A percentile compares a stretch with the other conserved stretches of the same genome.
Conservation (phyloP, 129 eudicot species). For the Pseudognaphalium luteoalbum region DNA sequence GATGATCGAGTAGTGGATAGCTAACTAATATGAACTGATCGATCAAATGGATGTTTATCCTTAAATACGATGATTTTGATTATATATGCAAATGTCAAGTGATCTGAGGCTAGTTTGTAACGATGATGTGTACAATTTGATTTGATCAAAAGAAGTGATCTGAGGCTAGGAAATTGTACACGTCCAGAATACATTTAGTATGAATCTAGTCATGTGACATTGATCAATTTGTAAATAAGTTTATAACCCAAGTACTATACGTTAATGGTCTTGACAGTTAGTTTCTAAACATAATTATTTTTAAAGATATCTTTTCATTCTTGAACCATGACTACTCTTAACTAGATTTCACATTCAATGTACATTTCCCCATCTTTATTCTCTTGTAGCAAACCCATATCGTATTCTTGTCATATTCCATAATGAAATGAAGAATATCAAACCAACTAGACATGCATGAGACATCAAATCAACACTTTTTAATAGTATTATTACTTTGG, state of each 20-base stretch:
- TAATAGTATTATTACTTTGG: neutral
- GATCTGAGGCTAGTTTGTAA: no score
- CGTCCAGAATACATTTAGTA: no score
- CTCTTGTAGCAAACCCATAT: neutral
- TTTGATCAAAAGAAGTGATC: neutral
- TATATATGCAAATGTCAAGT: neutral
- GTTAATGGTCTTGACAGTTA: neutral
- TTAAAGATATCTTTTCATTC: no score
- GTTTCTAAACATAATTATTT: neutral
- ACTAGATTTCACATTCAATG: no score
- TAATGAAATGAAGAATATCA: no score
- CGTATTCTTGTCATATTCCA: neutral
- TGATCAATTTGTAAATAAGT: no score
- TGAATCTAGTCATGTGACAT: no score
- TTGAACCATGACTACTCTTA: no score
- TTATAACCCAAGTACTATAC: no score
- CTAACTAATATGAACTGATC: neutral
- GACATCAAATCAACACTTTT: neutral
- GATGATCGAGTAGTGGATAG: neutral
- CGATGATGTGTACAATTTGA: neutral
- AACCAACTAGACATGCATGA: neutral
- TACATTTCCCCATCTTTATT: neutral
- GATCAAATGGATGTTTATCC: neutral
- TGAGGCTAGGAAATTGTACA: no score
- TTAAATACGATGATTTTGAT: neutral